These are phyloP conservation scores for Sordariomycetes sp. DNA, from an alignment of 2,329 filamentous ascomycete genomes.

Conservation along the genomic window DNA sequence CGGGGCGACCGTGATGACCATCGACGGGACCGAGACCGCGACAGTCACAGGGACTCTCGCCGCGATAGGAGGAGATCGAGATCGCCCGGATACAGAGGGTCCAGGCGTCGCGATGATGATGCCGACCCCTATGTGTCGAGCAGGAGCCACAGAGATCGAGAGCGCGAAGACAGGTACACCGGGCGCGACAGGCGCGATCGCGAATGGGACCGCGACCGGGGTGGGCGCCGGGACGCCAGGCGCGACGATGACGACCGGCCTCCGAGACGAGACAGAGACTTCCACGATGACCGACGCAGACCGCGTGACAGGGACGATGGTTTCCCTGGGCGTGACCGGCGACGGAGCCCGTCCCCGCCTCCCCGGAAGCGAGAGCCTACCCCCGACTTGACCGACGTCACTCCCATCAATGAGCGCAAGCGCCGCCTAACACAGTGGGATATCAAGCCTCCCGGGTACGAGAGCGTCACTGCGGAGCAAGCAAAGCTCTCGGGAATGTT, in stretches of 20 bases:
- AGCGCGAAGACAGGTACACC: conserved; percentile 85
- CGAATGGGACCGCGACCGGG: conserved; percentile 66
- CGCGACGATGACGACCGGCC: conserved; percentile 55
- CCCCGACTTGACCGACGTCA: conserved; percentile 80
- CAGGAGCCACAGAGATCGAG: conserved; percentile 82
- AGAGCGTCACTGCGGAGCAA: conserved; percentile 96
- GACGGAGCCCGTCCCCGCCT: conserved; percentile 62
- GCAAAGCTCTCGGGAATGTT: conserved; percentile 99
- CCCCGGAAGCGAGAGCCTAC: conserved; percentile 91
- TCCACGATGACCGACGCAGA: conserved; percentile 37
- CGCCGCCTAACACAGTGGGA: conserved; percentile 97
- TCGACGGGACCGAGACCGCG: conserved; percentile 22
- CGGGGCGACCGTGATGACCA: conserved; percentile 20
- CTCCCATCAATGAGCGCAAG: conserved; percentile 76
- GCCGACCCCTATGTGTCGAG: conserved; percentile 91
- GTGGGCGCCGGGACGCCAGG: conserved; percentile 47
- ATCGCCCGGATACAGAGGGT: conserved; percentile 63
- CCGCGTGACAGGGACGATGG: conserved; percentile 28
- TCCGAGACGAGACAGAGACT: conserved; percentile 41
- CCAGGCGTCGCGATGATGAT: conserved; percentile 61
- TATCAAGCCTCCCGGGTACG: conserved; percentile 96
- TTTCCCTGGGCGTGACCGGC: conserved; percentile 32
- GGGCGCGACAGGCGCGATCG: conserved; percentile 59
- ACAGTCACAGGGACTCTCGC: conserved; percentile 27
- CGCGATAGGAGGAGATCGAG: conserved; percentile 68